Base-by-base conservation (phyloP, 2,329 filamentous ascomycete species). In the Pseudogymnoascus sp. region DNA sequence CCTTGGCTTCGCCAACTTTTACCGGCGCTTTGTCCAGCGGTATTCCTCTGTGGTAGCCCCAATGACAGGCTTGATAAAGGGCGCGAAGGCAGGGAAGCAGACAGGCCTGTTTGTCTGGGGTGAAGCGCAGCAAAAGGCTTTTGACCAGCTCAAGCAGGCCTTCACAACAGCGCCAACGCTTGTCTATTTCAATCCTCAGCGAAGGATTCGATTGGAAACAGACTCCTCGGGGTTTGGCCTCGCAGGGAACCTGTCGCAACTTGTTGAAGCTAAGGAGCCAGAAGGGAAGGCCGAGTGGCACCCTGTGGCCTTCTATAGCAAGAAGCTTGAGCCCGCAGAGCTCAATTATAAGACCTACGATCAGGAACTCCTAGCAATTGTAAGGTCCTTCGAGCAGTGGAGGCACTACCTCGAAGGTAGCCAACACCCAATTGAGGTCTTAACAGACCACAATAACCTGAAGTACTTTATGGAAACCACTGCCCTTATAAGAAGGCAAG, bases 1-100 rank as follows among this genome's bases (percentile, higher is more conserved):
- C 59, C 18, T 73, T 9, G 63, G 67, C 1, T 74, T 73, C 61
- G 60, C 64, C 6, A 74, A 74, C 61, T 74, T 72, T 43, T 74
- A 74, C 57, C 11, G 62, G 50, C 43, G 64, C n/a, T 74, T 73
- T 63, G 70, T 74, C 12, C 54, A 62, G 9, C 35, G 50, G 6
- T 74, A 69, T 57, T 67, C 63, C 4, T 14, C 38, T 4, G 64
- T 71, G 2, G 62, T 59, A 30, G 28, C 4, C 4, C 28, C 28
- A 4, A 30, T 30, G 28, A 30, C 28, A 30, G 28, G 7, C 28
- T 7, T 30, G 28, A 4, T 30, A 4, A 30, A 30, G 28, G n/a
- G n/a, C n/a, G n/a, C n/a, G n/a, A n/a, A n/a, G n/a, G n/a, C n/a
- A n/a, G n/a, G n/a, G 9, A 50, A 50, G 5, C 18, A 25, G 11